These are phyloP conservation scores for Cladophialophora exuberans DNA, from an alignment of 2,329 filamentous ascomycete species.

Conservation along the genomic window DNA sequence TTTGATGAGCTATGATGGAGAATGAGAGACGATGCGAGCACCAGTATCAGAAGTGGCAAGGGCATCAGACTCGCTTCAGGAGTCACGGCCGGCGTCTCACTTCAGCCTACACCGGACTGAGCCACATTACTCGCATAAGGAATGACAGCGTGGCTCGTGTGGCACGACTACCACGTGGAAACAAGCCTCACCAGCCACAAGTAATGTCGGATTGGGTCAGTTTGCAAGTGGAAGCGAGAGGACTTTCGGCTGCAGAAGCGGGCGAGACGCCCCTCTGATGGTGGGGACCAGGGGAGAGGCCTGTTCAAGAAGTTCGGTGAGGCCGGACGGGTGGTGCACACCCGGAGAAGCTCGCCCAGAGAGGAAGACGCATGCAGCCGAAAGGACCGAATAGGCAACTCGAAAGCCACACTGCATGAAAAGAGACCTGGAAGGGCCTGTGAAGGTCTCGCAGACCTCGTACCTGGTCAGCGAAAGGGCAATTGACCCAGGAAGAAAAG, in stretches of 20 bases:
- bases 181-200: constrained; percentile 20
- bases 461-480: constrained; percentile 7
- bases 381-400: constrained; percentile 9
- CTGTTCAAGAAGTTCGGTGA: constrained; percentile 15
- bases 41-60: constrained; percentile 10
- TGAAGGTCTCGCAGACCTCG: background rate
- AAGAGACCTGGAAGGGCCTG: constrained; percentile 9
- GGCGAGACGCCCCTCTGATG: constrained; percentile 1
- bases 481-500: background rate
- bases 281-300: constrained; percentile 2
- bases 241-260: constrained; percentile 12
- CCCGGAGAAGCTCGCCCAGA: constrained; percentile 14
- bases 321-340: too few relatives aligned
- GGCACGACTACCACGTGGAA: constrained; percentile 21
- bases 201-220: constrained; percentile 1
- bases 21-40: constrained; percentile 1
- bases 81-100: background rate
- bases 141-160: constrained; percentile 11
- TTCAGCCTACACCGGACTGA: constrained; percentile 10
- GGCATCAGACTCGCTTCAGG: background rate
- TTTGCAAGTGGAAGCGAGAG: constrained; percentile 11
- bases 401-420: constrained; percentile 12
- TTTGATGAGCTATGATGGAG: too few relatives aligned
- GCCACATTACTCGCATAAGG: constrained; percentile 24
- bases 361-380: constrained; percentile 17